A percentile compares a stretch with the other conserved stretches of the same genome.
phyloP scores from a whole-genome alignment of 83 land plant genomes.

The Picea abies region DNA sequence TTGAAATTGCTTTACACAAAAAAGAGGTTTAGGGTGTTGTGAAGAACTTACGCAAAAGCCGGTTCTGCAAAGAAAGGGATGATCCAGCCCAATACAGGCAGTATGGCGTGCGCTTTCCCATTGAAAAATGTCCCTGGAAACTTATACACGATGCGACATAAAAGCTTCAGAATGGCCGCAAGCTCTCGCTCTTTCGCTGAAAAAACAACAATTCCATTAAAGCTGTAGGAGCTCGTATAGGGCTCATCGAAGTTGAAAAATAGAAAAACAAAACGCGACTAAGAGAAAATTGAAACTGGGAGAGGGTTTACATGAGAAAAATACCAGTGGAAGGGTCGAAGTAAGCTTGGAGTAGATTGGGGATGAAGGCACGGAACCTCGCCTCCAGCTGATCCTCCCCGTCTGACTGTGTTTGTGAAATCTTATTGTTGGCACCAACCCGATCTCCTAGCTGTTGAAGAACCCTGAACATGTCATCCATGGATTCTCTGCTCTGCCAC shows the following conservation, averaged over 20 bases:
- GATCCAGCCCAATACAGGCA: conserved; percentile 82
- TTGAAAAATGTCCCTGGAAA: conserved; percentile 89
- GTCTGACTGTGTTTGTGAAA: conserved; percentile 41
- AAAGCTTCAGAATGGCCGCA: conserved; percentile 86
- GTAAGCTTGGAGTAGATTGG: conserved; percentile 88
- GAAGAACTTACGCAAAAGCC: conserved; percentile 53
- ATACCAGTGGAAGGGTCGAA: conserved; percentile 75
- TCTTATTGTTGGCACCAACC: conserved; percentile 55
- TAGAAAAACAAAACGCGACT: neutral
- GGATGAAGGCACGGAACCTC: conserved; percentile 88
- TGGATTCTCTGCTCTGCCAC: conserved; percentile 14
- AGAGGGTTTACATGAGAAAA: conserved; percentile 21
- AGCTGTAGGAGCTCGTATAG: neutral
- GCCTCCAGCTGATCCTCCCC: conserved; percentile 77
- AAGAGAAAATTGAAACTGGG: neutral
- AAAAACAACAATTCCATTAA: neutral
- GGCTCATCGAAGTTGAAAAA: no score
- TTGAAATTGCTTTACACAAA: no score
- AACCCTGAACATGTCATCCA: conserved; percentile 89
- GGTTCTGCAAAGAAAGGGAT: conserved; percentile 93
- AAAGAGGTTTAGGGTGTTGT: neutral
- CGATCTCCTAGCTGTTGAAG: conserved; percentile 93
- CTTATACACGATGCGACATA: conserved; percentile 75
- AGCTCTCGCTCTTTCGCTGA: conserved; percentile 91
- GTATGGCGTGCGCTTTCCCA: conserved; percentile 74